phyloP scores from a whole-genome alignment of 768 basidiomycete genomes.

The Pleurotus pulmonarius region DNA sequence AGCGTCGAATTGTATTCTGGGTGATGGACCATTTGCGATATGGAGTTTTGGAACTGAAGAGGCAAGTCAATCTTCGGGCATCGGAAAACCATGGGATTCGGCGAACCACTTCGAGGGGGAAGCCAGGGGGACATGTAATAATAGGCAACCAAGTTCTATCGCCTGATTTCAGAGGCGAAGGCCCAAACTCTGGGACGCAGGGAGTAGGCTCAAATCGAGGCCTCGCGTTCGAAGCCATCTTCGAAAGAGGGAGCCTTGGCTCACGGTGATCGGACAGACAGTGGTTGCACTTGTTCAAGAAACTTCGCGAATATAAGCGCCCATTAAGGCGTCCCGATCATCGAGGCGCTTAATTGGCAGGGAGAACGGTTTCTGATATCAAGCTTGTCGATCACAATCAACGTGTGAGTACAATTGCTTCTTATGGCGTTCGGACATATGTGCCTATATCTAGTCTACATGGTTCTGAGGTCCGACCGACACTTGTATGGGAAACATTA shows the following conservation, averaged over 20 bases:
- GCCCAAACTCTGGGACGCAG: not conserved
- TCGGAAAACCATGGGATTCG: not conserved
- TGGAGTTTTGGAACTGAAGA: slow-evolving; percentile 66
- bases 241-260: no score
- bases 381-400: not conserved
- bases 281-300: no score
- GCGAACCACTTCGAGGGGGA: slow-evolving; percentile 40
- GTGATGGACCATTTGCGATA: slow-evolving; percentile 75
- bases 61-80: not conserved
- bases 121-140: slow-evolving; percentile 36
- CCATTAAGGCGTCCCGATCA: not conserved
- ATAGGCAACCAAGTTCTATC: slow-evolving; percentile 28
- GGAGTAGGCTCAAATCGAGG: not conserved
- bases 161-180: not conserved
- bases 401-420: not conserved
- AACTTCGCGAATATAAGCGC: no score
- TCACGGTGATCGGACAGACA: no score
- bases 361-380: not conserved
- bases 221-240: not conserved
- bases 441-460: not conserved
- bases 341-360: not conserved
- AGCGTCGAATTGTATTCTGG: slow-evolving; percentile 93
- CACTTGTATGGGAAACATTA: not conserved
- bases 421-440: not conserved
- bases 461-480: not conserved